Evolutionary conservation across 257 asterid species (phyloP).

Genomic region (Ligustrum vulgare): DNA sequence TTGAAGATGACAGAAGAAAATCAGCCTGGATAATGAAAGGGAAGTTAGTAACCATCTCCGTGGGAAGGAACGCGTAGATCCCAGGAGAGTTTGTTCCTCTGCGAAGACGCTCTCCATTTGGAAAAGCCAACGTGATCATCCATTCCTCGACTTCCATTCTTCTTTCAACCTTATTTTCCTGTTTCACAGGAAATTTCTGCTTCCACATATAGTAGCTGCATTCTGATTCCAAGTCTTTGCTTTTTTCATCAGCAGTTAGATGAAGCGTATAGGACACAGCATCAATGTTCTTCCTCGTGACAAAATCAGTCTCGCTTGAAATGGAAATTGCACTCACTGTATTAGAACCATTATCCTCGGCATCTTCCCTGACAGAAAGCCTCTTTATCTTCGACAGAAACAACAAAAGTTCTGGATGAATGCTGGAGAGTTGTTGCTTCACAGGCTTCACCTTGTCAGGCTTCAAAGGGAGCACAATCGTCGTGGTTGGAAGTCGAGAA

Average conservation of each 20-base stretch:
- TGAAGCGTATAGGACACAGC: conserved; percentile 37
- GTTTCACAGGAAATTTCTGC: conserved; percentile 34
- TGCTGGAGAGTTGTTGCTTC: conserved; percentile 33
- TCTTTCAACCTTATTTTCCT: conserved; percentile 27
- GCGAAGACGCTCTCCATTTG: conserved; percentile 32
- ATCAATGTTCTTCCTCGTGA: conserved; percentile 32
- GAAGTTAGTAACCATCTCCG: conserved; percentile 40
- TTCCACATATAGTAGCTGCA: conserved; percentile 42
- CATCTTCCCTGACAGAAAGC: conserved; percentile 36
- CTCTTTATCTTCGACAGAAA: conserved; percentile 41
- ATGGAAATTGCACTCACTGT: conserved; percentile 33
- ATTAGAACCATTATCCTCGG: conserved; percentile 24
- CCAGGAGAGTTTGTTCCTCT: conserved; percentile 35
- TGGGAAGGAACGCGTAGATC: conserved; percentile 41
- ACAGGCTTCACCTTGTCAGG: conserved; percentile 43
- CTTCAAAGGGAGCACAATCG: conserved; percentile 37
- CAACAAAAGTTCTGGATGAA: conserved; percentile 39
- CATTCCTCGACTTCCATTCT: conserved; percentile 39
- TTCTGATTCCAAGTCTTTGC: conserved; percentile 9
- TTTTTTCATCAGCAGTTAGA: conserved; percentile 33
- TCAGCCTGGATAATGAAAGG: conserved; percentile 41
- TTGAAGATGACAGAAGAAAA: conserved; percentile 37
- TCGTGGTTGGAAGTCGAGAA: conserved; percentile 28
- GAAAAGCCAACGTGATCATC: conserved; percentile 40
- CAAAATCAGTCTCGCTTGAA: conserved; percentile 33